Evolutionary conservation across 441 rosid species (phyloP), one percentile per base, ranked within the genome.

Genomic region (Flueggea neowawraea): DNA sequence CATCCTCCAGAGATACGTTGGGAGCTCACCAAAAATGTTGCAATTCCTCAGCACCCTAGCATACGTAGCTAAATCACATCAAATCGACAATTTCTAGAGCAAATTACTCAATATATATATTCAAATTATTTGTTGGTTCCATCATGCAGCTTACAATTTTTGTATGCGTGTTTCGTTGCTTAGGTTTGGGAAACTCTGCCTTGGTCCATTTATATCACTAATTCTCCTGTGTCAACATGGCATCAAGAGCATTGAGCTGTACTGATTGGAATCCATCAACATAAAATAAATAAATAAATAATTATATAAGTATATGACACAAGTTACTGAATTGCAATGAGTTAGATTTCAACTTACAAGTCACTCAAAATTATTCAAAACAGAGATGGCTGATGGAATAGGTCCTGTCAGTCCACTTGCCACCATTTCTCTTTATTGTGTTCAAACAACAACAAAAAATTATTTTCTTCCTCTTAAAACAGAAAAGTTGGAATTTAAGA

Each of bases 171-270:
- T 66, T 64, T 64, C 36, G 58, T 68, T 79, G 58, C 36, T 59
- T 16, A 66, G 66, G 16, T 43, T n/a, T 52, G 98, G 96, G 77
- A 89, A 89, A 60, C 65, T 69, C 65, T 84, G 91, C 53, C 67
- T 64, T 54, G 89, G 80, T 70, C 90, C 88, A 52, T 52, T 71
- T 54, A 89, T 69, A 62, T 86, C 92, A 66, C 83, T 85, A 59
- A 88, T 84, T 80, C 83, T 93, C 84, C 98, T 90, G 88, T 33
- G 64, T 59, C 28, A 58, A 44, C 15, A 5, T 12, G 60, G 41
- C 41, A 36, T 36, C 41, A 36, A 36, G 41, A 36, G 41, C 41
- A 36, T 36, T 36, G 41, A 36, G 41, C 41, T 36, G 41, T 36
- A 36, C 4, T 36, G 41, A 5, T 36, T 36, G 41, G 41, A 36